These are phyloP conservation scores for Cadophora luteo-olivacea DNA, from an alignment of 2,329 filamentous ascomycete genomes.

Conservation along the genomic window DNA sequence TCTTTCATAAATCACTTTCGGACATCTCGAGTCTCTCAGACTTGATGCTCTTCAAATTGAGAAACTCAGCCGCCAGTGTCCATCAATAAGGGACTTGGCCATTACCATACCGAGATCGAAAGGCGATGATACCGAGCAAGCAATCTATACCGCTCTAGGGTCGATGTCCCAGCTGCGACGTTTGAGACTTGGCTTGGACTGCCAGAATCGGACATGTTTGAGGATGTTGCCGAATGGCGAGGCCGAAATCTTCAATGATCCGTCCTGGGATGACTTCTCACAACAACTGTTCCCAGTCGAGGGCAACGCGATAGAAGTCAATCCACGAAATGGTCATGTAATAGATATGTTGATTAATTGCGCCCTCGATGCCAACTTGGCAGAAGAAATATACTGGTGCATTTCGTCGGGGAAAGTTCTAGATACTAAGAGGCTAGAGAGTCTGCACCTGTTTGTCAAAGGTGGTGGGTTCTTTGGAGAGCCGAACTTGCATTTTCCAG, in stretches of 20 bases:
- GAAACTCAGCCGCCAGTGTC: neutral
- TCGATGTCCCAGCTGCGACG: neutral
- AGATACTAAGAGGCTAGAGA: neutral
- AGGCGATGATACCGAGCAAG: neutral
- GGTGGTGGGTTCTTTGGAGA: neutral
- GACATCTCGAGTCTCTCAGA: neutral
- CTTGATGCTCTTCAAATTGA: neutral
- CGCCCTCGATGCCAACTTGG: neutral
- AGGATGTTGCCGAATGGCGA: neutral
- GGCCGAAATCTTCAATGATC: neutral
- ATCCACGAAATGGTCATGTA: neutral
- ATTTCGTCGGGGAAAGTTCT: neutral
- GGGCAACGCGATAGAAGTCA: neutral
- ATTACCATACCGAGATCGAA: neutral
- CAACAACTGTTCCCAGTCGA: neutral
- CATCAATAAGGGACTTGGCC: neutral
- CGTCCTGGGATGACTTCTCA: neutral
- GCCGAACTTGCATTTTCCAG: neutral
- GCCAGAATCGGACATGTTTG: neutral
- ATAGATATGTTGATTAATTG: neutral
- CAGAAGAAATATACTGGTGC: neutral
- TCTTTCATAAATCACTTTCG: neutral
- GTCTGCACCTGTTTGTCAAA: neutral
- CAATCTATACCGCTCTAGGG: neutral
- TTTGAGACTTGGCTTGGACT: neutral